Evolutionary conservation across 768 basidiomycete species (phyloP).

Genomic region (Atractiella rhizophila): DNA sequence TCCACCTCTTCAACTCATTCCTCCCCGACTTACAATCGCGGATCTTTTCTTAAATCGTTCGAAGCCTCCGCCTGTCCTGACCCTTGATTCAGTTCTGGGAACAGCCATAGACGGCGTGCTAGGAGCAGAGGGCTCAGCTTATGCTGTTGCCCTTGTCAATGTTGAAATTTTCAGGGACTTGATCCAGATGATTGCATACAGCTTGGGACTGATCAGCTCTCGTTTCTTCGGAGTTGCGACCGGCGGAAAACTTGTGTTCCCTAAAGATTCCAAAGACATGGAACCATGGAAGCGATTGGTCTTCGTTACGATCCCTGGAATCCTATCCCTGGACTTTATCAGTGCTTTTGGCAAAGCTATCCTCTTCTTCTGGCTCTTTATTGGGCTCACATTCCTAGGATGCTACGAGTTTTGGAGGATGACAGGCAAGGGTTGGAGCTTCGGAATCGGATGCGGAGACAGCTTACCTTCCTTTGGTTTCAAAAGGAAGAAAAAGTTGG

Average conservation of each 20-base stretch:
- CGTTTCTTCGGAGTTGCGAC: constrained; percentile 2
- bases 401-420: constrained; percentile 35
- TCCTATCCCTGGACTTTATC: constrained; percentile 48
- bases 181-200: constrained; percentile 9
- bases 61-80: constrained; percentile 3
- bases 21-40: constrained; percentile 8
- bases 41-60: constrained; percentile 14
- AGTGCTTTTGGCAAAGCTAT: constrained; percentile 36
- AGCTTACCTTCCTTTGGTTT: too few species aligned
- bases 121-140: constrained; percentile 5
- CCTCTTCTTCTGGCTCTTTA: constrained; percentile 35
- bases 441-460: too few species aligned
- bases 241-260: background rate
- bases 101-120: constrained; percentile 7
- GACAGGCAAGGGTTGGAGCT: constrained; percentile 20
- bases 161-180: constrained; percentile 14
- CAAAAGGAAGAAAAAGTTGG: too few species aligned
- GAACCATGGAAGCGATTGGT: background rate
- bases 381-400: constrained; percentile 30
- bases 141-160: constrained; percentile 9
- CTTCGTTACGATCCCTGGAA: constrained; percentile 32
- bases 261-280: background rate
- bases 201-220: background rate
- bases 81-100: background rate
- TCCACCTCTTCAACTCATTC: constrained; percentile 15